These are phyloP conservation scores for Berberis thunbergii DNA, from an alignment of 164 flowering plant genomes.

Conservation along the genomic window DNA sequence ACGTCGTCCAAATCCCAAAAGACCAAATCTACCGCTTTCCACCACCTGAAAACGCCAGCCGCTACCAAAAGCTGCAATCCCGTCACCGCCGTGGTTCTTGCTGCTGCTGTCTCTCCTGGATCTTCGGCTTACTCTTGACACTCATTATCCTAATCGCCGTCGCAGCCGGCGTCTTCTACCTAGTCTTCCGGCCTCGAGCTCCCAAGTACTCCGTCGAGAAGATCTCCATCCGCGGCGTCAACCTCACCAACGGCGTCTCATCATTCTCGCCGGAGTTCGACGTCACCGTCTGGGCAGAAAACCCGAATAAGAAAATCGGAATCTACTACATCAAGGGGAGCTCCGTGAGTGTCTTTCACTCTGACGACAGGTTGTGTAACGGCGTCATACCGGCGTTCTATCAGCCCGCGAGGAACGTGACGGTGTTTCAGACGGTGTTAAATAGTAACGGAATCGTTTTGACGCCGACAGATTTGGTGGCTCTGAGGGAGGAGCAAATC, in stretches of 20 bases:
- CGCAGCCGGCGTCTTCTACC: constrained; percentile 55
- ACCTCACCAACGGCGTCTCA: constrained; percentile 25
- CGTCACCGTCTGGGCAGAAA: constrained; percentile 47
- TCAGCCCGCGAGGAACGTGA: constrained; percentile 66
- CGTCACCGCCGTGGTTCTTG: constrained; percentile 24
- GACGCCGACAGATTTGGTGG: constrained; percentile 12
- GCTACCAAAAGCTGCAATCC: constrained; percentile 13
- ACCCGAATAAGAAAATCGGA: constrained; percentile 63
- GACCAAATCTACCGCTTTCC: constrained; percentile 80
- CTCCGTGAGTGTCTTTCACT: constrained; percentile 34
- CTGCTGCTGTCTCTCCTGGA: constrained; percentile 41
- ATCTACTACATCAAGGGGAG: constrained; percentile 52
- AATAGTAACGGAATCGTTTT: constrained; percentile 34
- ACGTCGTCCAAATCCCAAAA: constrained; percentile 79
- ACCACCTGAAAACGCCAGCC: constrained; percentile 56
- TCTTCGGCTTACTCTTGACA: constrained; percentile 18
- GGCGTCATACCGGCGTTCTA: constrained; percentile 59
- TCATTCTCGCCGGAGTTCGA: constrained; percentile 53
- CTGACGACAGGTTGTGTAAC: constrained; percentile 25
- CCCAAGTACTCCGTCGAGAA: constrained; percentile 44
- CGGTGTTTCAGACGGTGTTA: constrained; percentile 41
- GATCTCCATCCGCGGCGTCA: constrained; percentile 48
- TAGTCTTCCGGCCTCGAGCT: constrained; percentile 49
- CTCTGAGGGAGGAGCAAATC: constrained; percentile 20
- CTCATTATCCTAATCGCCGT: constrained; percentile 32